These are phyloP conservation scores for Xylaria grammica DNA, from an alignment of 495 filamentous ascomycete species.

Conservation along the genomic window DNA sequence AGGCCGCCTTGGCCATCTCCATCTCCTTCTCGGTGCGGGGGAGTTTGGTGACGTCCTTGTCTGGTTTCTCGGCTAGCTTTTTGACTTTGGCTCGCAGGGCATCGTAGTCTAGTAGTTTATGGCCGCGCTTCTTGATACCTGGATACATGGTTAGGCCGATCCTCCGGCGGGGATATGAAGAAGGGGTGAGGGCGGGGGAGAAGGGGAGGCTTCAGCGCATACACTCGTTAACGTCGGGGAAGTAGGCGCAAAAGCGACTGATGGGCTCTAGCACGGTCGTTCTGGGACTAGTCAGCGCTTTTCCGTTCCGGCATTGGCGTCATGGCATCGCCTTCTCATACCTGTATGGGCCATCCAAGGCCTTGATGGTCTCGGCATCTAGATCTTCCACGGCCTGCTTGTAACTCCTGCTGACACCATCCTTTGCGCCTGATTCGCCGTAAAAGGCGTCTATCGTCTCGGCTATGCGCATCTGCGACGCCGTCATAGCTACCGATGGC, in stretches of 20 bases:
- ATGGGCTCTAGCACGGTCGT: constrained; percentile 96
- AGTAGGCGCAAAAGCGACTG: constrained; percentile 93
- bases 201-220: constrained; percentile 40
- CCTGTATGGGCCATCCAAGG: constrained; percentile 95
- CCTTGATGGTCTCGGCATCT: constrained; percentile 97
- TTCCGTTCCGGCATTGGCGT: neutral
- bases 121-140: constrained; percentile 96
- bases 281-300: constrained; percentile 43
- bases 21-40: constrained; percentile 92
- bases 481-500: constrained; percentile 80
- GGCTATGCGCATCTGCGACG: constrained; percentile 98
- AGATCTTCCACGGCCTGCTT: constrained; percentile 98
- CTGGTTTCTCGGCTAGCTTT: constrained; percentile 95
- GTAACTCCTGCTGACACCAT: constrained; percentile 93
- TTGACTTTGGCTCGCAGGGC: constrained; percentile 93
- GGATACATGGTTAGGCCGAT: constrained; percentile 20
- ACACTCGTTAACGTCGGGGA: constrained; percentile 99
- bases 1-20: constrained; percentile 89
- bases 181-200: too few species aligned
- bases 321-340: constrained; percentile 35
- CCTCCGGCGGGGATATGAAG: neutral
- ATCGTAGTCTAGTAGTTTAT: constrained; percentile 98
- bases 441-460: constrained; percentile 99
- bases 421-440: constrained; percentile 90
- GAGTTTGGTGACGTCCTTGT: constrained; percentile 95